Evolutionary conservation across 1,139 yeast genomes (phyloP), one percentile per base, ranked within the genome.

Genomic region (Candida mesenterica): DNA sequence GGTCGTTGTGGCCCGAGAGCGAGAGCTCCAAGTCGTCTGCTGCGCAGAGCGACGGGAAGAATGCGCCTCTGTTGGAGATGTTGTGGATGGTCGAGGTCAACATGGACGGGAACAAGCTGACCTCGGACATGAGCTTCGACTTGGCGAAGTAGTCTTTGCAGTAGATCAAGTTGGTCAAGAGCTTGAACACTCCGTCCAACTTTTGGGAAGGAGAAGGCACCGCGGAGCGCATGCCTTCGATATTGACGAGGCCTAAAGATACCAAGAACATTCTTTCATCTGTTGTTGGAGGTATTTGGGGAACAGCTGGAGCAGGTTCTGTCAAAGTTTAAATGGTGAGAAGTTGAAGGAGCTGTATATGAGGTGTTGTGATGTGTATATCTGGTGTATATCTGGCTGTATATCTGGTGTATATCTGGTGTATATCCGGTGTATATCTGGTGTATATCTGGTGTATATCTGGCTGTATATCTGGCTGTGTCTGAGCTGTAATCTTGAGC

Each of bases 1-100:
- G 50, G 34, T 48, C 50, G 30, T 41, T 30, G 27, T 43, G 41
- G 4, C 42, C 50, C 7, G 38, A 31, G 10, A 48, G 40, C 8
- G 48, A 34, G 17, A 48, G 41, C 15, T 40, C 43, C 24, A 48
- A 39, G 36, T 46, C 50, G 28, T 48, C 52, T 10, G 52, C 52
- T 7, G 52, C 52, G 28, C 52, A 48, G 20, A 42, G 34, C 24
- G 40, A 41, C 19, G 46, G 48, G 30, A 44, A 41, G 10, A 37
- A 30, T 3, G 36, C 27, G 14, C 40, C 33, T 5, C 30, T 28
- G 30, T 39, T 44, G 24, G 44, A 17, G 20, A 43, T 36, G 38
- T 42, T 37, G 16, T 37, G 23, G 25, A 45, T 33, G 24, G 35
- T 31, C 13, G 44, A 38, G 16, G 35, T 10, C 3, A 28, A 19